phyloP scores from a whole-genome alignment of 192 early-diverging fungal species.

The Kappamyces sp. region DNA sequence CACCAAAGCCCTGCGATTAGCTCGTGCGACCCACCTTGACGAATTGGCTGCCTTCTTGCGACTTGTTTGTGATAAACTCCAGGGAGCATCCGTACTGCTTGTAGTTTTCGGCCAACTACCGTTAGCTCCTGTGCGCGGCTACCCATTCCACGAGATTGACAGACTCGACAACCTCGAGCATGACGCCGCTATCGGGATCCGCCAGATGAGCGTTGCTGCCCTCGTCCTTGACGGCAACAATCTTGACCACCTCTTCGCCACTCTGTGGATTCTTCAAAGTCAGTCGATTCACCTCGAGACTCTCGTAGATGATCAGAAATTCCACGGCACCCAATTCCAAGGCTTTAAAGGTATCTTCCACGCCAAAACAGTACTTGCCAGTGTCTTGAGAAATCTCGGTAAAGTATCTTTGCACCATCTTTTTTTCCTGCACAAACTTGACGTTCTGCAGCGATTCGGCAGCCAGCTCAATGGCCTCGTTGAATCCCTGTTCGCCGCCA shows the following conservation, averaged over 20 bases:
- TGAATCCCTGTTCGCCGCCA: constrained; percentile 99
- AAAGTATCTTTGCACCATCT: constrained; percentile 92
- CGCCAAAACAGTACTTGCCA: constrained; percentile 93
- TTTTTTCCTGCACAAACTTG: constrained; percentile 99
- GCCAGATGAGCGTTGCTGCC: constrained; percentile 67
- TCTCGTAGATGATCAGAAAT: constrained; percentile 96
- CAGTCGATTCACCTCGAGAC: constrained; percentile 75
- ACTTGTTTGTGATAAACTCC: constrained; percentile 94
- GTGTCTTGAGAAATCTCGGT: constrained; percentile 95
- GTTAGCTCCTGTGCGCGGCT: constrained; percentile 3
- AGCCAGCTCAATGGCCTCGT: constrained; percentile 92
- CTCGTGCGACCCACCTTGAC: constrained; percentile 45
- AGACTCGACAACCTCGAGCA: constrained; percentile 78
- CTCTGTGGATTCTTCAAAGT: constrained; percentile 69
- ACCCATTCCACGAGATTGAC: constrained; percentile 89
- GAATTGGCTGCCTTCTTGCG: constrained; percentile 95
- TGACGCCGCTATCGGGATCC: constrained; percentile 56
- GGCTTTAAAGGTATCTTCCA: constrained; percentile 93
- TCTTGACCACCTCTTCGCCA: constrained; percentile 59
- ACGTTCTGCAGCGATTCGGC: constrained; percentile 89
- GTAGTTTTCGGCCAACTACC: constrained; percentile 86
- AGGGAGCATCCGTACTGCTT: constrained; percentile 90
- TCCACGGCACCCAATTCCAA: constrained; percentile 98
- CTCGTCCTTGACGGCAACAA: constrained; percentile 83
- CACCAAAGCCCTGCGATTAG: constrained; percentile 76